A percentile compares a stretch with the other conserved stretches of the same genome.
phyloP scores from a whole-genome alignment of 345 rosid genomes.

The Geranium brycei region DNA sequence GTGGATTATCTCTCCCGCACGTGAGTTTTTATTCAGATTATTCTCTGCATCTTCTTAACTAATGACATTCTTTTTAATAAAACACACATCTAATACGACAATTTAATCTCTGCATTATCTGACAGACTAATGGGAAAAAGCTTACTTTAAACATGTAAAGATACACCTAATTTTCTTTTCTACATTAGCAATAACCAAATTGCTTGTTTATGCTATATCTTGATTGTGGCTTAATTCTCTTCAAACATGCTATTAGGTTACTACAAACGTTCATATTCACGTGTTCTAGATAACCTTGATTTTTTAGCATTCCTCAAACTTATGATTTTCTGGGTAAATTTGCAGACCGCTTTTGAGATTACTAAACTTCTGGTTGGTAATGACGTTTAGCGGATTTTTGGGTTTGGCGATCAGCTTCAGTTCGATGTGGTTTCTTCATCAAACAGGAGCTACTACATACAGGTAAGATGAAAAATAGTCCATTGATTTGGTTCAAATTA shows the following conservation, averaged over 20 bases:
- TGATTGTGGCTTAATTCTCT: too few species aligned
- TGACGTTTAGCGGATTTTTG: constrained; percentile 78
- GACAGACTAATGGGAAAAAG: too few species aligned
- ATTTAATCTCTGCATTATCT: background rate
- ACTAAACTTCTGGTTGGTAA: constrained; percentile 80
- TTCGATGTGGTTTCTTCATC: constrained; percentile 99
- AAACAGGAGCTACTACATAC: constrained; percentile 95
- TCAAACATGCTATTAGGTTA: too few species aligned
- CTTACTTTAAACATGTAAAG: too few species aligned
- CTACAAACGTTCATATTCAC: too few species aligned
- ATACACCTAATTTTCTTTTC: too few species aligned
- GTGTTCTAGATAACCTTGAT: too few species aligned
- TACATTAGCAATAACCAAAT: too few species aligned
- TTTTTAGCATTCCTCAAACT: background rate
- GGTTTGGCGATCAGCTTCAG: constrained; percentile 97
- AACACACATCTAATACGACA: background rate
- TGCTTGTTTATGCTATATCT: too few species aligned
- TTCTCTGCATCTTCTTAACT: background rate
- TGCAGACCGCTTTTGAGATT: constrained; percentile 74
- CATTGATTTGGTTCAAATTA: background rate
- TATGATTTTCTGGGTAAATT: background rate
- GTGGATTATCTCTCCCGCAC: constrained; percentile 61
- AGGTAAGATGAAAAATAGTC: constrained; percentile 35
- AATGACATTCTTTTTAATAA: background rate
- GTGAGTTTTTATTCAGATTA: constrained; percentile 31